A percentile compares a stretch with the other conserved stretches of the same genome.
These are phyloP conservation scores for Sporothrix pseudoabietina DNA, from an alignment of 2,329 filamentous ascomycete species.

Conservation along the genomic window DNA sequence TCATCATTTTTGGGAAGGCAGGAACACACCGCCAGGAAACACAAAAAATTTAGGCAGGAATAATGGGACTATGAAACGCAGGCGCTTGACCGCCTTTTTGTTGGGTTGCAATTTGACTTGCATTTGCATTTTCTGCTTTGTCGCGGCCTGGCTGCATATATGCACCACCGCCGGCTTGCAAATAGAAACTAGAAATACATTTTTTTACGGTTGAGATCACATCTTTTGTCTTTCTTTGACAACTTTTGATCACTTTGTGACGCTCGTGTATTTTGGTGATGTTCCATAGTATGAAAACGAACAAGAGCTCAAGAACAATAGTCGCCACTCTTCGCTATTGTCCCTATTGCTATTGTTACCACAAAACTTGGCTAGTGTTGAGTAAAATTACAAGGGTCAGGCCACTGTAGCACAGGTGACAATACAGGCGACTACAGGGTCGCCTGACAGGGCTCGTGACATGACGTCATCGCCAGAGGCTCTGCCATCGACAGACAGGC, in stretches of 20 bases:
- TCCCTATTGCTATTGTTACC: not conserved
- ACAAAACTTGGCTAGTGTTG: not conserved
- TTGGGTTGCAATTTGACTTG: not conserved
- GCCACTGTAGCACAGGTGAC: not conserved
- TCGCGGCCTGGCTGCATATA: constrained; percentile 3
- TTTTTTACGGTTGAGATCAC: not conserved
- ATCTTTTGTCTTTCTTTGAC: not conserved
- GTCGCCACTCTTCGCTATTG: not conserved
- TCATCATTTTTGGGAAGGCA: too few relatives aligned
- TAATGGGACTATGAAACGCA: not conserved
- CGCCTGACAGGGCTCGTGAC: not conserved
- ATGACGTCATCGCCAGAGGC: not conserved
- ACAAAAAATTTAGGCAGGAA: too few relatives aligned
- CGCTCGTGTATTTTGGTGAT: not conserved
- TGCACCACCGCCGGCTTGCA: constrained; percentile 4
- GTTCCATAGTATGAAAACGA: not conserved
- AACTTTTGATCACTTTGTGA: not conserved
- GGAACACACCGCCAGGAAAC: too few relatives aligned
- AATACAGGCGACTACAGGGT: not conserved
- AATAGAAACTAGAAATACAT: constrained; percentile 15
- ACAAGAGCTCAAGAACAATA: not conserved
- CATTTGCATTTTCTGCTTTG: not conserved
- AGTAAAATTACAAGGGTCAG: not conserved
- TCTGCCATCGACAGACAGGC: not conserved
- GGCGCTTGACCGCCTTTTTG: constrained; percentile 21